A percentile compares a stretch with the other conserved stretches of the same genome.
phyloP scores from a whole-genome alignment of 2,329 filamentous ascomycete genomes.

The Daldinia sp. region DNA sequence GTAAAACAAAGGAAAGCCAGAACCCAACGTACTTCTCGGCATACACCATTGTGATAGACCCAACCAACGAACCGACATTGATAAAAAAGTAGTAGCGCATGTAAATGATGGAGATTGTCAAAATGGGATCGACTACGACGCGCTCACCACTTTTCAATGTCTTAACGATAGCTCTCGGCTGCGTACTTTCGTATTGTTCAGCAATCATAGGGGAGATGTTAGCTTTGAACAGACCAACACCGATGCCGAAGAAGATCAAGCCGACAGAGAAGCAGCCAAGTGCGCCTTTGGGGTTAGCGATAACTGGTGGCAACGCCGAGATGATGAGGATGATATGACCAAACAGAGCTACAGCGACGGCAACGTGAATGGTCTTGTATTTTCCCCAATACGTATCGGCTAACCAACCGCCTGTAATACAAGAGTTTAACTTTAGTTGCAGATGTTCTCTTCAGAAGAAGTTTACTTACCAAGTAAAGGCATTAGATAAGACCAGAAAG shows the following conservation, averaged over 20 bases:
- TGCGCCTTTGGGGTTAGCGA: constrained; percentile 59
- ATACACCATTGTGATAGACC: constrained; percentile 74
- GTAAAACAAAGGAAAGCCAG: constrained; percentile 75
- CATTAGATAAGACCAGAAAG: constrained; percentile 47
- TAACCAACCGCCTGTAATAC: constrained; percentile 52
- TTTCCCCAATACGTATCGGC: constrained; percentile 70
- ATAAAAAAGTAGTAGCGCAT: constrained; percentile 75
- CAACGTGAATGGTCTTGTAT: constrained; percentile 68
- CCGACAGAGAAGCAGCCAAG: constrained; percentile 65
- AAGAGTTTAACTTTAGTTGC: background rate
- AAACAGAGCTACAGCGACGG: constrained; percentile 63
- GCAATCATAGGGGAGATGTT: constrained; percentile 72
- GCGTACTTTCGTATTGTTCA: constrained; percentile 61
- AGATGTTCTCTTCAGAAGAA: background rate
- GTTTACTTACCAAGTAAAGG: constrained; percentile 41
- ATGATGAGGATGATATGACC: constrained; percentile 68
- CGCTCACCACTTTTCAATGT: constrained; percentile 61
- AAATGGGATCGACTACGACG: constrained; percentile 67
- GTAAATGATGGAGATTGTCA: constrained; percentile 67
- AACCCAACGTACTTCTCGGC: constrained; percentile 80
- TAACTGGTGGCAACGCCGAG: constrained; percentile 65
- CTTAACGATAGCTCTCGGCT: constrained; percentile 60
- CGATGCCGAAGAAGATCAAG: constrained; percentile 68
- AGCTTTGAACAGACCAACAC: constrained; percentile 72
- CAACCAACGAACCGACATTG: constrained; percentile 70